phyloP scores from a whole-genome alignment of 768 basidiomycete species.

The Lactifluus hygrophoroides region DNA sequence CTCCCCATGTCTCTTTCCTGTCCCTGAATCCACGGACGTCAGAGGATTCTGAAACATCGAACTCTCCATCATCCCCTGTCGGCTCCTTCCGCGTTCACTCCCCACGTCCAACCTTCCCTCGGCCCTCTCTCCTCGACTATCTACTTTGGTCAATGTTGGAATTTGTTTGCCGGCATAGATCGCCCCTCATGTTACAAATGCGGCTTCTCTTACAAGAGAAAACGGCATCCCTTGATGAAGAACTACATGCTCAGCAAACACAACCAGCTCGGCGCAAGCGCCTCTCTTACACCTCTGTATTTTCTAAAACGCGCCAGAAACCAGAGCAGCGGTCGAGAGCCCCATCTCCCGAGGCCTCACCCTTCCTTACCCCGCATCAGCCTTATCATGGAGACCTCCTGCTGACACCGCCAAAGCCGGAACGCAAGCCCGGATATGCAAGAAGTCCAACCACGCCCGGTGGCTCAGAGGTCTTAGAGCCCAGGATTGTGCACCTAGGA shows the following conservation, averaged over 20 bases:
- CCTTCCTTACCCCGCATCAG: conserved; percentile 26
- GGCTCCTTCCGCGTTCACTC: conserved; percentile 23
- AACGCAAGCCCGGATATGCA: conserved; percentile 35
- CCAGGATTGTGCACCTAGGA: conserved; percentile 54
- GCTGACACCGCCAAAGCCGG: conserved; percentile 15
- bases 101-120: conserved; percentile 23
- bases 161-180: conserved; percentile 52
- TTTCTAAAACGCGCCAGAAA: conserved; percentile 48
- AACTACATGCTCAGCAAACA: conserved; percentile 33
- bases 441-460: conserved; percentile 31
- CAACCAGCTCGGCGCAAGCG: conserved; percentile 29
- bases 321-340: conserved; percentile 28
- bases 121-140: conserved; percentile 61
- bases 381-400: conserved; percentile 15
- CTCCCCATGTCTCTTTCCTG: conserved; percentile 44
- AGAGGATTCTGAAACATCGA: conserved; percentile 19
- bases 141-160: conserved; percentile 65
- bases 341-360: conserved; percentile 41
- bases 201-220: conserved; percentile 60
- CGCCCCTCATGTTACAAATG: conserved; percentile 56
- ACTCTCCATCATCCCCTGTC: conserved; percentile 22
- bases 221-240: conserved; percentile 43
- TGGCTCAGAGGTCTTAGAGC: conserved; percentile 30
- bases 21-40: conserved; percentile 3
- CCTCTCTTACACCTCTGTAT: conserved; percentile 37